A percentile compares a stretch with the other conserved stretches of the same genome.
Conservation (phyloP, 2,329 filamentous ascomycete genomes). For the Dothiorella sarmentorum region DNA sequence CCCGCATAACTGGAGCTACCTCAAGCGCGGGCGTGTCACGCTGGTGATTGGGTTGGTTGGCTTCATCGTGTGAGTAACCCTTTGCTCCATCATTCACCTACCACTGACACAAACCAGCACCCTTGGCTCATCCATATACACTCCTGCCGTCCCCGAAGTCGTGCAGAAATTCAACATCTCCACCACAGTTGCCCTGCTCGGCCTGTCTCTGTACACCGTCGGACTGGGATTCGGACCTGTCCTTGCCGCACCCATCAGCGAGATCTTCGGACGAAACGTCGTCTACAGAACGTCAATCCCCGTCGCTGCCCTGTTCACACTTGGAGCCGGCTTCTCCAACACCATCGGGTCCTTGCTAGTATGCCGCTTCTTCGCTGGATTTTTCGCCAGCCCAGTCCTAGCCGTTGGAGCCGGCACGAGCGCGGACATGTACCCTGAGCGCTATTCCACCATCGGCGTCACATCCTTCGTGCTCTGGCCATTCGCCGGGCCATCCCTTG, state of each 20-base stretch:
- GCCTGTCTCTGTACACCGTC: conserved; percentile 58
- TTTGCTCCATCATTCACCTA: background rate
- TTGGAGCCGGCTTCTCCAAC: conserved; percentile 53
- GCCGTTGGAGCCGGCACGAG: conserved; percentile 43
- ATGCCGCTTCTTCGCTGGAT: conserved; percentile 66
- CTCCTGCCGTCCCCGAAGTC: conserved; percentile 46
- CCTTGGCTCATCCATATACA: conserved; percentile 54
- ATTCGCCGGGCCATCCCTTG: conserved; percentile 38
- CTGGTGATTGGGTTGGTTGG: conserved; percentile 33
- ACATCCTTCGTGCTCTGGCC: conserved; percentile 41
- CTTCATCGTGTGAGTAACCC: conserved; percentile 33
- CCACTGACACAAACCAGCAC: conserved; percentile 40
- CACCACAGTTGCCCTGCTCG: conserved; percentile 56
- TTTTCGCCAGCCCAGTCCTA: conserved; percentile 61
- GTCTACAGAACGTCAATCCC: conserved; percentile 50
- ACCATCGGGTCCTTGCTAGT: conserved; percentile 52
- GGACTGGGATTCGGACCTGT: conserved; percentile 60
- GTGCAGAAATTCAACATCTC: conserved; percentile 54
- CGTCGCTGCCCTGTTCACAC: conserved; percentile 53
- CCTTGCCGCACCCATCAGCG: conserved; percentile 57
- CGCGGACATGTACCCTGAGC: conserved; percentile 38
- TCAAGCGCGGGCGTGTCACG: conserved; percentile 32
- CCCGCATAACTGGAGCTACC: conserved; percentile 38
- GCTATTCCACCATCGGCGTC: conserved; percentile 32
- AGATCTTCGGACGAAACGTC: conserved; percentile 54